A percentile compares a stretch with the other conserved stretches of the same genome.
Evolutionary conservation across 495 filamentous ascomycete species (phyloP).

Genomic region (Evernia prunastri): DNA sequence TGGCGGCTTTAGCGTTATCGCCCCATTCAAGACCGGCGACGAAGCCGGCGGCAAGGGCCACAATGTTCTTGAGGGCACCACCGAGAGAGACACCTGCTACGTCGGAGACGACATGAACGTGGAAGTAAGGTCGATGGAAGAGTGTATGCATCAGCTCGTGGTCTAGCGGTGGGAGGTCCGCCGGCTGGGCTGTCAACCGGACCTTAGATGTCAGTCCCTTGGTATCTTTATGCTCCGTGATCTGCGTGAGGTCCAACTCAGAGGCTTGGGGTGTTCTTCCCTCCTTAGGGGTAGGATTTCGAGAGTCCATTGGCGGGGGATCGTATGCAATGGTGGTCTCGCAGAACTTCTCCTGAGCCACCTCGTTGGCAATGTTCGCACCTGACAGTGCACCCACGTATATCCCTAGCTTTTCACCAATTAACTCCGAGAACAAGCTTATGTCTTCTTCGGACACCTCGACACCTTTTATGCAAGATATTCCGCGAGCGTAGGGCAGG

Average conservation of each 20-base stretch:
- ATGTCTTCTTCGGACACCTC: conserved; percentile 78
- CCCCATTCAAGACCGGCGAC: conserved; percentile 96
- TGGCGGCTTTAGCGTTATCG: conserved; percentile 92
- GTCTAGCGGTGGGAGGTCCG: conserved; percentile 73
- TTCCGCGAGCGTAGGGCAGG: conserved; percentile 82
- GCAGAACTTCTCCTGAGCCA: conserved; percentile 89
- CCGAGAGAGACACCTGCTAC: conserved; percentile 94
- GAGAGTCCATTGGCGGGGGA: conserved; percentile 76
- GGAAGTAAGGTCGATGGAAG: conserved; percentile 97
- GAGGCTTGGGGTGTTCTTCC: conserved; percentile 50
- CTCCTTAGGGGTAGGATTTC: conserved; percentile 56
- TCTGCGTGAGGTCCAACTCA: conserved; percentile 51
- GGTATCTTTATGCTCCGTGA: conserved; percentile 58
- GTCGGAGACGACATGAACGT: conserved; percentile 84
- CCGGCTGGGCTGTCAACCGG: conserved; percentile 64
- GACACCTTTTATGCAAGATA: conserved; percentile 98
- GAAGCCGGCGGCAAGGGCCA: conserved; percentile 90
- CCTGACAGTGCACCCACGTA: conserved; percentile 96
- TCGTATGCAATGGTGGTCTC: conserved; percentile 97
- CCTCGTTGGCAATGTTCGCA: conserved; percentile 94
- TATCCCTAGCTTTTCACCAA: conserved; percentile 81
- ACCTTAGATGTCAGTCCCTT: conserved; percentile 54
- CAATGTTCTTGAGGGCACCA: conserved; percentile 95
- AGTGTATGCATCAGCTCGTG: conserved; percentile 72
- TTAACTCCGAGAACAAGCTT: conserved; percentile 87